These are phyloP conservation scores for Beta macrorhiza DNA, from an alignment of 179 eudicot genomes.

Conservation along the genomic window DNA sequence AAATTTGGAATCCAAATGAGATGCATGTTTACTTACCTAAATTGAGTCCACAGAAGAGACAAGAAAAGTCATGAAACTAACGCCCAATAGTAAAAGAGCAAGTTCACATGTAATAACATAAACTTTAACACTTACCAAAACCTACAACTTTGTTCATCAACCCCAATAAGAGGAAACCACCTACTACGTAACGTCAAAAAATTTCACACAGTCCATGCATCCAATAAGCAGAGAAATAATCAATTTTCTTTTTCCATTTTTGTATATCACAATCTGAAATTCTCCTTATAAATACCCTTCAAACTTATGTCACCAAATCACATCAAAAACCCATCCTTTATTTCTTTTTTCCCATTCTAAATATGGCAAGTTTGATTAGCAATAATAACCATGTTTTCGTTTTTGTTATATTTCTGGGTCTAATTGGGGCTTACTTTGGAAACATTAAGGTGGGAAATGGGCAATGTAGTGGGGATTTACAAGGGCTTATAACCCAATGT, in stretches of 20 bases:
- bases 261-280: background rate
- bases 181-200: background rate
- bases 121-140: conserved; percentile 5
- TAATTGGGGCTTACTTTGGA: conserved; percentile 23
- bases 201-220: conserved; percentile 26
- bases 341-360: background rate
- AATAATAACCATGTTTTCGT: background rate
- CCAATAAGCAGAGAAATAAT: conserved; percentile 10
- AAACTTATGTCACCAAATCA: background rate
- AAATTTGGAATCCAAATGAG: background rate
- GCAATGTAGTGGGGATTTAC: conserved; percentile 56
- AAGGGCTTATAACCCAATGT: conserved; percentile 49
- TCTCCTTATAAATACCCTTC: conserved; percentile 3
- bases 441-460: conserved; percentile 37
- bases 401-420: conserved; percentile 10
- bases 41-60: background rate
- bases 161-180: background rate
- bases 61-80: background rate
- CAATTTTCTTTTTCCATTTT: background rate
- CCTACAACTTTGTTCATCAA: conserved; percentile 10
- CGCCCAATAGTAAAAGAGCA: background rate
- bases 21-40: background rate
- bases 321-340: background rate
- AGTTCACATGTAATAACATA: conserved; percentile 18
- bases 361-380: conserved; percentile 22